phyloP scores from a whole-genome alignment of 352 stramenopile genomes.

The Pythium volutum region DNA sequence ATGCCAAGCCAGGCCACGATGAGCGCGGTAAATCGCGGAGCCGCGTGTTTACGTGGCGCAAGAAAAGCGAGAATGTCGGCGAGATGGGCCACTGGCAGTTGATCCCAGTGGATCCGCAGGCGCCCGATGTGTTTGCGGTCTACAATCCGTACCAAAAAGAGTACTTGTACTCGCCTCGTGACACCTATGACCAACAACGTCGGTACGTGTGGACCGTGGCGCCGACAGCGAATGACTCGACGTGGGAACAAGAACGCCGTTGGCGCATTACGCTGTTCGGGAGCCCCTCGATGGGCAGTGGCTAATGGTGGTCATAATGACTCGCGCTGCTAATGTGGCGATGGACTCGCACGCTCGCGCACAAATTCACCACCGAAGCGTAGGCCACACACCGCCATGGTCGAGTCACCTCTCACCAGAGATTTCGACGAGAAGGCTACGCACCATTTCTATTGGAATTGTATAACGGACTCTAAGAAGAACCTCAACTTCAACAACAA shows the following conservation, averaged over 20 bases:
- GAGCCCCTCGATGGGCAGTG: constrained; percentile 47
- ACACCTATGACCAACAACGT: constrained; percentile 50
- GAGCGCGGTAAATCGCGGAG: constrained; percentile 42
- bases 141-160: constrained; percentile 78
- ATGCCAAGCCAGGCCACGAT: constrained; percentile 65
- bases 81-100: constrained; percentile 64
- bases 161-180: constrained; percentile 58
- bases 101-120: constrained; percentile 32
- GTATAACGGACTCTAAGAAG: too few species aligned
- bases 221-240: constrained; percentile 21
- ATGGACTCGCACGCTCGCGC: too few species aligned
- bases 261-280: constrained; percentile 45
- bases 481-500: too few species aligned
- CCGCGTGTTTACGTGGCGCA: constrained; percentile 65
- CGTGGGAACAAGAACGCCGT: constrained; percentile 35
- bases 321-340: too few species aligned
- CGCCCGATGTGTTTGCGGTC: constrained; percentile 60
- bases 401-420: too few species aligned
- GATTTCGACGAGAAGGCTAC: too few species aligned
- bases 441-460: too few species aligned
- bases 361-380: too few species aligned
- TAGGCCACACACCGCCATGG: too few species aligned
- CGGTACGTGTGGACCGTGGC: constrained; percentile 50
- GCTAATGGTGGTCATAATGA: too few species aligned
- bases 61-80: constrained; percentile 38